Percentiles rank a stretch among this genome's conserved stretches.
Evolutionary conservation across 176 grass and related monocot species (phyloP).

Genomic region (bread wheat (Triticum aestivum)): IWGSC_CS_RefSeq_v2.1 NC_057794.1:544611805-544612304

Average conservation of each 20-base stretch:
- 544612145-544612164: no score
- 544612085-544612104: neutral
- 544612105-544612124: no score
- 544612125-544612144: no score
- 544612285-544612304: no score
- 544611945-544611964: neutral
- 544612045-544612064: neutral
- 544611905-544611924: conserved; percentile 4
- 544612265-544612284: no score
- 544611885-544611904: neutral
- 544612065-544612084: neutral
- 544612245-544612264: no score
- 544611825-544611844: neutral
- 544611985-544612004: neutral
- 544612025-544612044: neutral
- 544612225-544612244: no score
- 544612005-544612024: neutral
- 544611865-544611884: neutral
- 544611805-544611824: neutral
- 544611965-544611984: no score
- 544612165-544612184: no score
- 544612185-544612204: no score
- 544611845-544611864: conserved; percentile 23
- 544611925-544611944: neutral
- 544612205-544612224: no score